A percentile compares a stretch with the other conserved stretches of the same genome.
These are phyloP conservation scores for Atkinsonella texensis DNA, from an alignment of 2,329 filamentous ascomycete genomes.

Conservation along the genomic window DNA sequence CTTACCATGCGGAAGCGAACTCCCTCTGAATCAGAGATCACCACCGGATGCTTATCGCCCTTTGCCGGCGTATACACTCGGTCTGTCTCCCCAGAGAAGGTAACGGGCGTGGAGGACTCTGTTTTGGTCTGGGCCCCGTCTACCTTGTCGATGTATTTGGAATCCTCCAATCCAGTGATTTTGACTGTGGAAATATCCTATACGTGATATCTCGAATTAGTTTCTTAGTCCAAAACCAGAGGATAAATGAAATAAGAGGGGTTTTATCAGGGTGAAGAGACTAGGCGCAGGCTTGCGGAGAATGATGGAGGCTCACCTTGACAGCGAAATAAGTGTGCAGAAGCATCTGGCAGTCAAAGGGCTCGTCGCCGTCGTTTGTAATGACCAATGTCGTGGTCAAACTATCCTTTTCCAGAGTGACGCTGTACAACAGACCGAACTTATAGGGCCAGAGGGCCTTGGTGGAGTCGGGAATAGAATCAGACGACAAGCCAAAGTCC, in stretches of 20 bases:
- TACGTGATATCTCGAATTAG: neutral
- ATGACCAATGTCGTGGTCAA: constrained; percentile 76
- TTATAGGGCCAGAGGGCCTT: constrained; percentile 70
- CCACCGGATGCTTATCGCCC: constrained; percentile 44
- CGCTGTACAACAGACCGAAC: constrained; percentile 87
- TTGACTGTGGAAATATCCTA: constrained; percentile 68
- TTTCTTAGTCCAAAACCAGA: neutral
- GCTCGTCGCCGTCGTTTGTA: constrained; percentile 69
- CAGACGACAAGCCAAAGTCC: constrained; percentile 79
- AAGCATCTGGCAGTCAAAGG: constrained; percentile 85
- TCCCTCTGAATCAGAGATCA: constrained; percentile 50
- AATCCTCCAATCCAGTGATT: constrained; percentile 64
- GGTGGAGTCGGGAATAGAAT: constrained; percentile 55
- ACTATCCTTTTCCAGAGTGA: constrained; percentile 64
- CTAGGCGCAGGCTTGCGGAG: too few relatives aligned
- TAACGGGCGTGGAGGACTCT: constrained; percentile 48
- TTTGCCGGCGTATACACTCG: constrained; percentile 68
- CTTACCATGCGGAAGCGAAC: constrained; percentile 62
- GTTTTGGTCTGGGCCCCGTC: constrained; percentile 52
- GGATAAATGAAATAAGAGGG: too few relatives aligned
- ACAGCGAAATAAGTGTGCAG: constrained; percentile 84
- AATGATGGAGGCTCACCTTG: constrained; percentile 42
- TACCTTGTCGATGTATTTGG: constrained; percentile 77
- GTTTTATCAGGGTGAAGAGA: too few relatives aligned
- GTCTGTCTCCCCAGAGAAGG: constrained; percentile 71